Base-by-base conservation (phyloP, 148 eudicot genomes). In the Dysphania ambrosioides region DNA sequence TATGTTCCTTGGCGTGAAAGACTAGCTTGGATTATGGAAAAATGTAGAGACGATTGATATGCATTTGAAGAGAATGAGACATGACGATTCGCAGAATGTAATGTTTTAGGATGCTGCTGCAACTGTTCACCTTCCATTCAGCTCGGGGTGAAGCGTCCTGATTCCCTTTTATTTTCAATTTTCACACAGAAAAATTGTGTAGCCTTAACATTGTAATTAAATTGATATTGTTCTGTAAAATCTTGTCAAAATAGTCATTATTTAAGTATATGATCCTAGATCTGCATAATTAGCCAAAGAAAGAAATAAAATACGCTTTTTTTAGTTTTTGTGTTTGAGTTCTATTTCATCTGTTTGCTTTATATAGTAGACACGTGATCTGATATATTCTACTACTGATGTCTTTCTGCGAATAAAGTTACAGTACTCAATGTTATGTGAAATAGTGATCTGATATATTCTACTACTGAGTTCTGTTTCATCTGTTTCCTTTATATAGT, bases 131-230 rank as follows among this genome's bases (percentile, higher is more conserved):
- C 31, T 36, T n/a, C 68, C 15, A n/a, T 65, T 36, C 68, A 35
- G 57, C 73, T 57, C 58, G 42, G 32, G 21, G 66, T 40, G 79
- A 41, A 58, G 31, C 34, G 58, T 68, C 26, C 41, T 67, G 21
- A 30, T 56, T 75, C 7, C 65, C 41, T 8, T 32, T 61, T 53
- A 27, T 56, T 34, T 8, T 75, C 53, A 15, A n/a, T 56, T 27
- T 4, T 47, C 36, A n/a, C 10, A 35, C 11, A 29, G 30, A 75
- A 18, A 21, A 58, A 58, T 58, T 58, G 57, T 68, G 57, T 30
- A 19, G 18, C 61, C 23, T 66, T 62, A 18, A 62, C 49, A 38
- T 74, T 21, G 16, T 70, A 32, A 29, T 69, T 53, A 56, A 42
- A 55, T n/a, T 32, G 27, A 42, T 44, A 15, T 35, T 57, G 27